Evolutionary conservation across 306 rosid species (phyloP), one percentile per base, ranked within the genome.

Genomic region (Dalbergia oliveri): DNA sequence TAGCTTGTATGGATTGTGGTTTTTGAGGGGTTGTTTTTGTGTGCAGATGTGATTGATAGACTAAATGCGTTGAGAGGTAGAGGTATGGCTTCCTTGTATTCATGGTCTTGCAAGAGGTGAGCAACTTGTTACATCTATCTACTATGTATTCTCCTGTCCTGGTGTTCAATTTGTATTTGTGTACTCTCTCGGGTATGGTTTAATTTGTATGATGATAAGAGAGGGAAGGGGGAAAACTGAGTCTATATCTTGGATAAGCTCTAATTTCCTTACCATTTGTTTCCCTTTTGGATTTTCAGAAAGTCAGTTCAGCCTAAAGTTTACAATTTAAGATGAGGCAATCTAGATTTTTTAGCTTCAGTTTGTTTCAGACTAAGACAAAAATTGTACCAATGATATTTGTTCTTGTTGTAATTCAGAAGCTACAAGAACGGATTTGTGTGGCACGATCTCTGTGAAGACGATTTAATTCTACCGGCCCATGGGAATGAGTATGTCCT

Each of bases 81-180:
- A 89, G 98, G 99, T 56, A 93, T 96, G 92, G 90, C 98, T 84
- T 90, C 96, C 67, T 64, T 88, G 88, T 93, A 93, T 77, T 87
- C 99, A 76, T 96, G 99, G 99, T 93, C 99, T 85, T 96, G 97
- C 72, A 96, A 96, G 81, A 96, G 99, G 99, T 91, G 61, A 86
- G 82, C 67, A 66, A 34, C 37, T 54, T 69, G 23, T 33, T 44
- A 51, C 57, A 26, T 13, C 0, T 47, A 37, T 33, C 70, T 77
- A 62, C 73, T 35, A n/a, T 82, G 37, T 60, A 43, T 43, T 11
- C 37, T 66, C 47, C 15, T 39, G 78, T 16, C 71, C 15, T 72
- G 37, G 31, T 50, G 69, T 63, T 82, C 57, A 69, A 64, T 86
- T 75, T 86, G 31, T 60, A 31, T 64, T 51, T 51, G 8, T 26